Evolutionary conservation across 305 asterid species (phyloP), one percentile per base, ranked within the genome.

Genomic region (Solanum hybrid): DNA sequence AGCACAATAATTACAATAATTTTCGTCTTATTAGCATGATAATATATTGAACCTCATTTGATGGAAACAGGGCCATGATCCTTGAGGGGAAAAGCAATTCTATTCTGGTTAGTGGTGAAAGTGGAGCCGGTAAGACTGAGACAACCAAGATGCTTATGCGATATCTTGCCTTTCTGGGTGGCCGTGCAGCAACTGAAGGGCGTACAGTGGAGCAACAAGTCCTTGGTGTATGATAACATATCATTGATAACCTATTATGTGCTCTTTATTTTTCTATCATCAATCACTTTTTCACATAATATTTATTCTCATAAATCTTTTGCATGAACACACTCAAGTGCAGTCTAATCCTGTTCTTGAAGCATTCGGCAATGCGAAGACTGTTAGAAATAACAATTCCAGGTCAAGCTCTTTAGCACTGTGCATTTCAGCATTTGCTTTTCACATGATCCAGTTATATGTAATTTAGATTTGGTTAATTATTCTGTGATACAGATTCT

Each of bases 101-200:
- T 89, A 97, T 97, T 91, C 97, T 97, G 89, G 99, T 97, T 82
- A 97, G 99, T 89, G 99, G 99, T 85, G 99, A 97, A 94, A 97
- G 99, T 94, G 99, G 99, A 91, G 99, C 99, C 17, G 99, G 99
- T 89, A 97, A 97, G 94, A 97, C 99, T 27, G 99, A 97, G 96
- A 97, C 99, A 78, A 97, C 99, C 34, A 97, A 97, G 92, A 96
- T 97, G 99, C 99, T 96, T 93, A 97, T 97, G 99, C 95, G 91
- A 75, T 97, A 96, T 94, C 97, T 97, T 81, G 99, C 99, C 86
- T 97, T 91, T 92, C 90, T 97, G 95, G 99, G 99, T 89, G 99
- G 99, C 85, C 96, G 99, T 51, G 96, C 94, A 73, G 99, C 93
- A 89, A 97, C 99, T 91, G 99, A 97, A 95, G 99, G 99, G 75